Conservation (phyloP, 352 stramenopile species). For the Lagenidium giganteum region DNA sequence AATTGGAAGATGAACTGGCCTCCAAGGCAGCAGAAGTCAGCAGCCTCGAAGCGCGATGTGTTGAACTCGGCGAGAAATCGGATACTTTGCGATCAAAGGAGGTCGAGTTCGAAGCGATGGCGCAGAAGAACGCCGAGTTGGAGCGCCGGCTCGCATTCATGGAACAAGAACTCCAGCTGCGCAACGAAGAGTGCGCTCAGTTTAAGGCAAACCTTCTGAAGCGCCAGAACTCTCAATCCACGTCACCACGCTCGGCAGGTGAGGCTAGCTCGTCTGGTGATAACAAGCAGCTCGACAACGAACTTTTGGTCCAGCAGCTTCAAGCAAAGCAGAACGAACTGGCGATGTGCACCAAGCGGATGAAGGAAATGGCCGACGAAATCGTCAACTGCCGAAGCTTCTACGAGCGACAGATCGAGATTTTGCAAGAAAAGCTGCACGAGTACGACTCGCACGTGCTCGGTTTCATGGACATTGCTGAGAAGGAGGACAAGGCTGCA, state of each 20-base stretch:
- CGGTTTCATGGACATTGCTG: conserved; percentile 34
- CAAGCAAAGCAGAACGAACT: conserved; percentile 39
- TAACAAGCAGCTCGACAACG: conserved; percentile 29
- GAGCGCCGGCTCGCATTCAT: conserved; percentile 39
- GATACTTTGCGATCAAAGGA: conserved; percentile 34
- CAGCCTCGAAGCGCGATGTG: conserved; percentile 49
- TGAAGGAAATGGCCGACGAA: conserved; percentile 39
- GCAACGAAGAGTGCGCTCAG: conserved; percentile 41
- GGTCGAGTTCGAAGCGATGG: conserved; percentile 27
- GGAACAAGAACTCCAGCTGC: conserved; percentile 43
- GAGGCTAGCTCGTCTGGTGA: conserved; percentile 3
- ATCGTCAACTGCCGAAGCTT: conserved; percentile 44
- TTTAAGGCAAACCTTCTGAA: conserved; percentile 20
- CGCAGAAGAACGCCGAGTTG: conserved; percentile 46
- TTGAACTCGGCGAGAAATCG: conserved; percentile 36
- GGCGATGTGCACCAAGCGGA: conserved; percentile 30
- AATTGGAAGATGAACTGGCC: conserved; percentile 55
- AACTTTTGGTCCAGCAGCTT: conserved; percentile 54
- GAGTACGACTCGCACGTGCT: conserved; percentile 46
- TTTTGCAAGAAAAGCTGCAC: conserved; percentile 36
- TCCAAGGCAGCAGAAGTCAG: conserved; percentile 44
- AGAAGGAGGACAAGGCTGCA: conserved; percentile 30
- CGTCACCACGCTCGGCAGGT: too few species aligned
- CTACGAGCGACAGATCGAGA: conserved; percentile 42
- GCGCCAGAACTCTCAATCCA: not conserved